phyloP scores from a whole-genome alignment of 1,284 basidiomycete genomes.

The Cryptococcus hybrid region DNA sequence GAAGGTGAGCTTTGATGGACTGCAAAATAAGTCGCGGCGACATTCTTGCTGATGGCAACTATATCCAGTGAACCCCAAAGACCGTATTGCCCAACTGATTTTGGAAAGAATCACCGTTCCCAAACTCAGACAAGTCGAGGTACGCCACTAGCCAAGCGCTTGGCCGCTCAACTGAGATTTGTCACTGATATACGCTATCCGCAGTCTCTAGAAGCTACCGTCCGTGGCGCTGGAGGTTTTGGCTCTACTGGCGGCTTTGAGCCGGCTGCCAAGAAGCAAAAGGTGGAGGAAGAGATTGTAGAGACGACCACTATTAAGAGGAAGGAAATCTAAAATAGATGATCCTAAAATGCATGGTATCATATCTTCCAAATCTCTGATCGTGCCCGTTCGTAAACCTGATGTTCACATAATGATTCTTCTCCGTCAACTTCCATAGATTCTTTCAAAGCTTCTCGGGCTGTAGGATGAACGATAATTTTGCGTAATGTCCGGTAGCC shows the following conservation, averaged over 20 bases:
- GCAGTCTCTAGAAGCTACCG: conserved; percentile 76
- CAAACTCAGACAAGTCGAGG: conserved; percentile 78
- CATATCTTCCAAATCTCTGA: conserved; percentile 49
- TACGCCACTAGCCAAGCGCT: conserved; percentile 46
- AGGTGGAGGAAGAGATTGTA: conserved; percentile 16
- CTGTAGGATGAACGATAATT: conserved; percentile 43
- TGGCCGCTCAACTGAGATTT: not conserved
- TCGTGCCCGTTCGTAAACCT: conserved; percentile 43
- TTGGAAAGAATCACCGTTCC: conserved; percentile 88
- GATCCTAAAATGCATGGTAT: conserved; percentile 1
- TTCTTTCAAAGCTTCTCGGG: conserved; percentile 20
- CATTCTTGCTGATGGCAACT: not conserved
- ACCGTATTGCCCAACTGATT: conserved; percentile 92
- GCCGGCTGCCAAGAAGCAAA: conserved; percentile 20
- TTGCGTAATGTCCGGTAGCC: conserved; percentile 49
- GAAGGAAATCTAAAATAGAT: not conserved
- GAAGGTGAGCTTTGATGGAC: conserved; percentile 56
- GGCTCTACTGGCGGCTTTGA: conserved; percentile 80
- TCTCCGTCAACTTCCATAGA: conserved; percentile 13
- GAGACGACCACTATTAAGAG: not conserved
- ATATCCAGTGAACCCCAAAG: conserved; percentile 74
- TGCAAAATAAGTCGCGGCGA: conserved; percentile 23
- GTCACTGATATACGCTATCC: not conserved
- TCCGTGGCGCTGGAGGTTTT: conserved; percentile 83
- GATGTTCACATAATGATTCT: conserved; percentile 36